Base-by-base conservation (phyloP, 108 stramenopile species). In the Skeletonema costatum region DNA sequence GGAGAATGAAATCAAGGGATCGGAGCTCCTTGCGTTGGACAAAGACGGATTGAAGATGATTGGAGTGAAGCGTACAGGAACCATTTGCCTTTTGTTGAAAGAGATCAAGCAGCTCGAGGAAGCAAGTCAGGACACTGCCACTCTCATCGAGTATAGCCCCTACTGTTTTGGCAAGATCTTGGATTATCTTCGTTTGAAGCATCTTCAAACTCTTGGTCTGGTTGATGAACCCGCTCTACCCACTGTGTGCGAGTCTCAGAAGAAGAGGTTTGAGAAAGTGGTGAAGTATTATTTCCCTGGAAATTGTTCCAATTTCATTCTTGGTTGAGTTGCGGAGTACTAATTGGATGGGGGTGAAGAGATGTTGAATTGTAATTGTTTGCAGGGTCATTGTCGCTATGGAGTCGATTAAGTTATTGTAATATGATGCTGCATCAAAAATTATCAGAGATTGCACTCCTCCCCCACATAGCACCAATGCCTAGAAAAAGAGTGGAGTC, bases 41-140 rank as follows among this genome's bases (percentile, higher is more conserved):
- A 30, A 61, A 36, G 59, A 61, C 8, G 66, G 75, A 2, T 48
- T 76, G 66, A 60, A 64, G 42, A 46, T 64, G 19, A 46, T 76
- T 46, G 75, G 75, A 14, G 33, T 76, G 25, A 68, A 61, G 12
- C 66, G 66, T 31, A 32, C 11, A 61, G 66, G 64, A 41, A 76
- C 66, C 10, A 46, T 68, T 16, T 76, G 32, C 44, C 39, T 67
- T n/a, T 10, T 76, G 29, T 32, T 62, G 1, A 14, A 67, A 8
- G 75, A 76, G 59, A 76, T 76, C 75, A 67, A 76, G 59, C 60
- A 61, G 75, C 66, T 70, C n/a, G 17, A 63, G 3, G 32, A 63
- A 31, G 62, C 62, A 16, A 63, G 62, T 63, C 62, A 33, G 30
- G 39, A 63, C 21, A 36, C 39, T 16, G 62, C 39, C 62, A 63